Percentiles rank a stretch among this genome's conserved stretches.
Conservation (phyloP, 495 filamentous ascomycete genomes). For the Neurospora sp. region DNA sequence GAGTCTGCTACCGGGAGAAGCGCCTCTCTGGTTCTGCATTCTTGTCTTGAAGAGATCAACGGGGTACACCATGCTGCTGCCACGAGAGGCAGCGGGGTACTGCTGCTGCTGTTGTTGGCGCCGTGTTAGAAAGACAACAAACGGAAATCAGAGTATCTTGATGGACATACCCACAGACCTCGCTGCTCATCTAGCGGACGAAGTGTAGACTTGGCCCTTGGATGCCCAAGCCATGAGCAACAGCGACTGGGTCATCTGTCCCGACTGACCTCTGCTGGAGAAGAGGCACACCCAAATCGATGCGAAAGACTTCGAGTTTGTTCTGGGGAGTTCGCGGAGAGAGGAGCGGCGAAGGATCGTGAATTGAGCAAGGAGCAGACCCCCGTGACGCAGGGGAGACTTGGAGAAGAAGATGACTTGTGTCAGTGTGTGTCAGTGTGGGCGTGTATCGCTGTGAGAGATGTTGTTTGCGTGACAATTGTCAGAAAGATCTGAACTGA, state of each 20-base stretch:
- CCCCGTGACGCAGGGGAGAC: neutral
- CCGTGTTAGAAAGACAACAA: neutral
- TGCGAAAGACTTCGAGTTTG: neutral
- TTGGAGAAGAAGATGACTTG: neutral
- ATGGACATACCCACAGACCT: neutral
- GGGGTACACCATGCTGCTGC: slow-evolving; percentile 73
- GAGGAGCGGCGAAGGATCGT: neutral
- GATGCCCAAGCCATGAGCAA: neutral
- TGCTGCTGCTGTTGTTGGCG: neutral
- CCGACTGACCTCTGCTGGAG: neutral
- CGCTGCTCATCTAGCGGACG: neutral
- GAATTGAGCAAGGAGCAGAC: neutral
- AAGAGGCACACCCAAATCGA: neutral
- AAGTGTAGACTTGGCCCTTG: neutral
- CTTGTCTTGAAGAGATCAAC: slow-evolving; percentile 80
- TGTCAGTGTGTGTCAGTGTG: neutral
- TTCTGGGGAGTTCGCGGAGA: neutral
- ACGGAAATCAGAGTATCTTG: neutral
- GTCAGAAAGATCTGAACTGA: neutral
- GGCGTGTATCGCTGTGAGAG: neutral
- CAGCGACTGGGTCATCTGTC: neutral
- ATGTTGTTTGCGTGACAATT: neutral
- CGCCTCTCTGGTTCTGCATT: slow-evolving; percentile 63
- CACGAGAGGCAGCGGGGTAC: neutral
- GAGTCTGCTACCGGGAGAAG: slow-evolving; percentile 61